Conservation (phyloP, 1,139 yeast species). For the Lizanozyma gosingica region DNA sequence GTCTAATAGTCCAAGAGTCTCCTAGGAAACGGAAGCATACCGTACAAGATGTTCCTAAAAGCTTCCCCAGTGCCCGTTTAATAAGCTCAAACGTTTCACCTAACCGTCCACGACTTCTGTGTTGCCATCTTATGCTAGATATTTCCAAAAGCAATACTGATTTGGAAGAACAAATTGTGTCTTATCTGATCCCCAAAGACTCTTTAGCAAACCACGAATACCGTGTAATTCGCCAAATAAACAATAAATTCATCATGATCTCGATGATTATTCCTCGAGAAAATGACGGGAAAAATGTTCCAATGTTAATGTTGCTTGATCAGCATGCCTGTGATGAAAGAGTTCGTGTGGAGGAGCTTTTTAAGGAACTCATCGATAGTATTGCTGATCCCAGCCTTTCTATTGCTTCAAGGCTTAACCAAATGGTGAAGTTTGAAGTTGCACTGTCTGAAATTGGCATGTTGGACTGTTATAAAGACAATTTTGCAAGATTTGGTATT, state of each 20-base stretch:
- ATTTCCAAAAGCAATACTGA: neutral
- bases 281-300: neutral
- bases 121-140: too few relatives aligned
- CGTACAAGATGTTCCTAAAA: too few relatives aligned
- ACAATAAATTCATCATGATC: constrained; percentile 47
- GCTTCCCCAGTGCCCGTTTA: too few relatives aligned
- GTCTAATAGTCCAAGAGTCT: too few relatives aligned
- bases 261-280: constrained; percentile 8
- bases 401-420: constrained; percentile 6
- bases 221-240: constrained; percentile 41
- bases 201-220: neutral
- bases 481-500: constrained; percentile 30
- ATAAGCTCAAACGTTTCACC: too few relatives aligned
- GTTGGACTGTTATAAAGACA: constrained; percentile 17
- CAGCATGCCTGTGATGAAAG: constrained; percentile 82
- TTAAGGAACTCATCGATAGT: constrained; percentile 20
- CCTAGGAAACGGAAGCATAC: too few relatives aligned
- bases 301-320: constrained; percentile 40
- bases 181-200: constrained; percentile 2
- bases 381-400: constrained; percentile 8
- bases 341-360: constrained; percentile 41
- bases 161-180: neutral
- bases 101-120: too few relatives aligned
- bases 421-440: constrained; percentile 13
- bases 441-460: constrained; percentile 19